phyloP scores from a whole-genome alignment of 2,329 filamentous ascomycete species.

The Penicillium sp. region DNA sequence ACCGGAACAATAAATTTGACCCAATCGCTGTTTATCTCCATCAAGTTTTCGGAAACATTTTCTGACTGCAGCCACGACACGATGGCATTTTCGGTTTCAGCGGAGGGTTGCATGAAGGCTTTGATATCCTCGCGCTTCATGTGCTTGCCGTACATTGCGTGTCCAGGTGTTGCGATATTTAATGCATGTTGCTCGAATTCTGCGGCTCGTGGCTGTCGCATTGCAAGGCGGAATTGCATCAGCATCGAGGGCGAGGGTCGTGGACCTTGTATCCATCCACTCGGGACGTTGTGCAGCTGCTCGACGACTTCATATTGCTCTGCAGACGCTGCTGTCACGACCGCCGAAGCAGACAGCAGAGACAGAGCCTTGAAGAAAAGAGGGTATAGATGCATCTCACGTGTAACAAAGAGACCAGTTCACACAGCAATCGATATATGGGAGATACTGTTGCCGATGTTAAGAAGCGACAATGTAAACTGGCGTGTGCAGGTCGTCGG shows the following conservation, averaged over 20 bases:
- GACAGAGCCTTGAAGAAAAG: constrained; percentile 4
- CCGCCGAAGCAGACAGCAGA: background rate
- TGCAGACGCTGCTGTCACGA: background rate
- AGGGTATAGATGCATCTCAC: constrained; percentile 8
- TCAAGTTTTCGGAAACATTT: constrained; percentile 43
- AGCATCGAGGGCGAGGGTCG: constrained; percentile 31
- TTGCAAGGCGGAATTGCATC: constrained; percentile 48
- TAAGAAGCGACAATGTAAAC: background rate
- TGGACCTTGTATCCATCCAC: constrained; percentile 30
- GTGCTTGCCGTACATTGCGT: constrained; percentile 58
- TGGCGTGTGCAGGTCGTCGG: background rate
- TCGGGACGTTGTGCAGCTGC: constrained; percentile 25
- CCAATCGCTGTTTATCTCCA: constrained; percentile 57
- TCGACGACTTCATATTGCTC: constrained; percentile 23
- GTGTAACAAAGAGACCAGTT: background rate
- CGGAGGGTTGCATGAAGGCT: constrained; percentile 50
- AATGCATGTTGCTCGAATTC: constrained; percentile 57
- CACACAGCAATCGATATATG: background rate
- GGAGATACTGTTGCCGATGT: background rate
- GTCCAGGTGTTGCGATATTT: constrained; percentile 59
- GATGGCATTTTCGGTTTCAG: constrained; percentile 48
- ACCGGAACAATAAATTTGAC: constrained; percentile 49
- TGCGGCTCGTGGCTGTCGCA: constrained; percentile 46
- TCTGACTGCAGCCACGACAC: constrained; percentile 54
- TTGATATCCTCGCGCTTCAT: constrained; percentile 59